These are phyloP conservation scores for Aureobasidium uvarum DNA, from an alignment of 2,329 filamentous ascomycete genomes.

Conservation along the genomic window DNA sequence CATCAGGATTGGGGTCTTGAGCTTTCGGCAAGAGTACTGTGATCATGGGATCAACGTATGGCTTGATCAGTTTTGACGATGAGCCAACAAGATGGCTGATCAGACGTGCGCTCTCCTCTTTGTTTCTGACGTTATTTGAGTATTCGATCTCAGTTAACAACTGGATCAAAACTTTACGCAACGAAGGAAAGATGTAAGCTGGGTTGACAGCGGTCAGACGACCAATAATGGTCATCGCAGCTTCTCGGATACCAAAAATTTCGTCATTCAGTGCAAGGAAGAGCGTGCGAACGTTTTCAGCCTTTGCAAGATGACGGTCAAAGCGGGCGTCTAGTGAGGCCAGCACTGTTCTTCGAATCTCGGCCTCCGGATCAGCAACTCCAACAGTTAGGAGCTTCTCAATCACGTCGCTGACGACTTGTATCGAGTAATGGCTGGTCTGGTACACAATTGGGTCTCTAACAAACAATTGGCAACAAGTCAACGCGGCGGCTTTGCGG, in stretches of 20 bases:
- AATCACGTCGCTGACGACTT: constrained; percentile 97
- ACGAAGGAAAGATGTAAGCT: constrained; percentile 92
- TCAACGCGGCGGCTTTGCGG: constrained; percentile 88
- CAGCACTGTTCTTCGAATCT: constrained; percentile 85
- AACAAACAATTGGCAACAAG: constrained; percentile 96
- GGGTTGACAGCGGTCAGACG: constrained; percentile 88
- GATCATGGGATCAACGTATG: constrained; percentile 96
- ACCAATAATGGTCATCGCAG: constrained; percentile 93
- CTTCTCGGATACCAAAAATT: constrained; percentile 86
- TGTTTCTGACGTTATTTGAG: constrained; percentile 88
- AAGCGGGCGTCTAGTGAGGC: constrained; percentile 89
- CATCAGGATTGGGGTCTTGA: constrained; percentile 76
- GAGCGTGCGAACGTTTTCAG: constrained; percentile 92
- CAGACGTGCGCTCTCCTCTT: constrained; percentile 92
- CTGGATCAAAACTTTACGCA: constrained; percentile 93
- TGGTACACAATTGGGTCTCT: constrained; percentile 97
- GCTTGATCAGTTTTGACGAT: constrained; percentile 87
- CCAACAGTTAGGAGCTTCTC: constrained; percentile 94
- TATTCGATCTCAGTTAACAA: constrained; percentile 95
- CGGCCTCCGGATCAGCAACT: constrained; percentile 82
- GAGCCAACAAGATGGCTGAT: constrained; percentile 91
- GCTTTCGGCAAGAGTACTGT: constrained; percentile 92
- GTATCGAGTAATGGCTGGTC: constrained; percentile 92
- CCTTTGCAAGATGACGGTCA: constrained; percentile 92
- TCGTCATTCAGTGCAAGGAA: constrained; percentile 97